A percentile compares a stretch with the other conserved stretches of the same genome.
Evolutionary conservation across 108 stramenopile genomes (phyloP).

Genomic region (Asterionellopsis glacialis): DNA sequence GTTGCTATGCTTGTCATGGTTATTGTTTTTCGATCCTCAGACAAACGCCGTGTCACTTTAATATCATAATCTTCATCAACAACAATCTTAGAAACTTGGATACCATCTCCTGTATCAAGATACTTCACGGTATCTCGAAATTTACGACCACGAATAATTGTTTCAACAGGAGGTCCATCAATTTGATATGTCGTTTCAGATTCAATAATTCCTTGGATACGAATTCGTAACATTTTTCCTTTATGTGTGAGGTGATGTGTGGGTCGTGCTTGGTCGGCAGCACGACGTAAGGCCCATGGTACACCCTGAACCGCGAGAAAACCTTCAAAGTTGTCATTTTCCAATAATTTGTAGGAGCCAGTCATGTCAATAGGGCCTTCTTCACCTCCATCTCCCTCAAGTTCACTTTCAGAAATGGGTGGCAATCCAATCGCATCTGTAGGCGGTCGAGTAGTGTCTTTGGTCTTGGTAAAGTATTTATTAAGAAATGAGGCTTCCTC

Average conservation of each 20-base stretch:
- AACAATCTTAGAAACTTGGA: slow-evolving; percentile 33
- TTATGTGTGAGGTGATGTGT: slow-evolving; percentile 37
- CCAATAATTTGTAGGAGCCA: slow-evolving; percentile 41
- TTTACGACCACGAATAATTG: slow-evolving; percentile 33
- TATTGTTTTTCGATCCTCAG: slow-evolving; percentile 23
- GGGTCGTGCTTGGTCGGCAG: slow-evolving; percentile 45
- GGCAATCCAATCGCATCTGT: too few species aligned
- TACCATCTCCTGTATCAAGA: slow-evolving; percentile 23
- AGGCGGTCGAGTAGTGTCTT: not conserved
- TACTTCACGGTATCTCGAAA: slow-evolving; percentile 46
- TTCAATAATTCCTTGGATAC: slow-evolving; percentile 50
- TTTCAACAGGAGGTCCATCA: slow-evolving; percentile 36
- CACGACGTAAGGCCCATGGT: slow-evolving; percentile 38
- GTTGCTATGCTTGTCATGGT: slow-evolving; percentile 16
- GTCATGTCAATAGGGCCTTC: slow-evolving; percentile 38
- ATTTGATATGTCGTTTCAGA: slow-evolving; percentile 45
- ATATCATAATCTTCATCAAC: slow-evolving; percentile 39
- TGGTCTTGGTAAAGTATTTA: not conserved
- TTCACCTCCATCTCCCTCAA: not conserved
- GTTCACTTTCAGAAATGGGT: not conserved
- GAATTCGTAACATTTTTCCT: slow-evolving; percentile 30
- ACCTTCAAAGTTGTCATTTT: slow-evolving; percentile 42
- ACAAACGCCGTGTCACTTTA: slow-evolving; percentile 21
- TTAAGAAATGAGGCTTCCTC: not conserved
- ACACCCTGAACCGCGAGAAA: slow-evolving; percentile 57